phyloP scores from a whole-genome alignment of 169 alveolate genomes.

The Eimeria brunetti region DNA sequence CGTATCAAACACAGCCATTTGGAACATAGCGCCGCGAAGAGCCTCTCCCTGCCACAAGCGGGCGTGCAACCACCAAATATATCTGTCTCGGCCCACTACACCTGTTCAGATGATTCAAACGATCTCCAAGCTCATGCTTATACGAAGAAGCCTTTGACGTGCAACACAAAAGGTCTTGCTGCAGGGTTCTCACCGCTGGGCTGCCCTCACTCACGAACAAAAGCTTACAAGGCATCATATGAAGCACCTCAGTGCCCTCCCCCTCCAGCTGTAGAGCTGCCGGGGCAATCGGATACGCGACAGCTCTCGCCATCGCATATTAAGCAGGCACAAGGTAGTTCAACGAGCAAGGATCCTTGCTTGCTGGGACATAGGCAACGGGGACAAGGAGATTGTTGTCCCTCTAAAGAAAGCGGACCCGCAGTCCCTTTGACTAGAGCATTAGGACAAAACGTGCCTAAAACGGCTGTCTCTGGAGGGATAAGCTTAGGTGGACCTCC shows the following conservation, averaged over 20 bases:
- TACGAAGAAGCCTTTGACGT: neutral
- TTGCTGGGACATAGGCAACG: neutral
- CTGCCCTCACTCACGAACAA: neutral
- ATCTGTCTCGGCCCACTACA: neutral
- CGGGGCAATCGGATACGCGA: neutral
- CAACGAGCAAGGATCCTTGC: neutral
- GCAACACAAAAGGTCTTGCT: neutral
- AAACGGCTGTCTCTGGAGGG: neutral
- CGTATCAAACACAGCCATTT: neutral
- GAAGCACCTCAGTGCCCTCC: neutral
- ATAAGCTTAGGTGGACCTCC: neutral
- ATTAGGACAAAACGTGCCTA: neutral
- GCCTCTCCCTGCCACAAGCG: neutral
- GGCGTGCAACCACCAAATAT: neutral
- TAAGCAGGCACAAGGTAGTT: neutral
- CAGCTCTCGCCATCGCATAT: neutral
- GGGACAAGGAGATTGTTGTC: neutral
- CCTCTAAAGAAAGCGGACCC: neutral
- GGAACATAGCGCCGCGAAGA: neutral
- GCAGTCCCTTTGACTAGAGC: neutral
- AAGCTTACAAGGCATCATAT: neutral
- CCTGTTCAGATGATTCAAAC: neutral
- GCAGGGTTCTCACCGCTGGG: neutral
- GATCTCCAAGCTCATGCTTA: neutral
- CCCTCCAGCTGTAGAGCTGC: neutral